Base-by-base conservation (phyloP, 2,329 filamentous ascomycete species). In the Apiospora sp. region DNA sequence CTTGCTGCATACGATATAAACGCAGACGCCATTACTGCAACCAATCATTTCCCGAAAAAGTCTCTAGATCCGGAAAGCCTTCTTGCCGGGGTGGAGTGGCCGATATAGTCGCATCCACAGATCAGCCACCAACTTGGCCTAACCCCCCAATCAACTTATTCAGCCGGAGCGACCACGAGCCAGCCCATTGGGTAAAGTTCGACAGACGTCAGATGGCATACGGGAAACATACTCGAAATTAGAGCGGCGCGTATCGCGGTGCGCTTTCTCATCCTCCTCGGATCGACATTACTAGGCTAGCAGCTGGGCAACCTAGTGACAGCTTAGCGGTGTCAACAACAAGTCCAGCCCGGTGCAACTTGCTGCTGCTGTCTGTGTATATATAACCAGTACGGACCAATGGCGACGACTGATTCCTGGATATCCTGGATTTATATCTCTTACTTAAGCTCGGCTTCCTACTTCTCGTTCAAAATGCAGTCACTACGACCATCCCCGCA, bases 31-130 rank as follows among this genome's bases (percentile, higher is more conserved):
- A 48, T 24, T 30, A 58, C 19, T 19, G 43, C 48, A 51, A 13
- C 37, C 41, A 41, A 34, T 51, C 44, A 69, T 49, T 69, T 69
- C 24, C 24, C 37, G 48, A 34, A 44, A 44, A 30, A 46, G 19
- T 22, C 34, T 64, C 58, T 64, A 70, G 41, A 70, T 70, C 49
- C 69, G 69, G 69, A 58, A 70, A 22, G 69, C 69, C 58, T 70
- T 58, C 48, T 58, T 70, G 51, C 69, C 69, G 69, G 68, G 16
- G 69, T 44, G 69, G 51, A 46, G 69, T 51, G 69, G 13, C 69
- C 49, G 34, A 41, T 41, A 64, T 41, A 64, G 58, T 64, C 58
- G 58, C 34, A 64, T 64, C 58, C 58, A 24, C 34, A 64, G 58
- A 64, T 64, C 58, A 64, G 58, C 58, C 34, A 37, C 54, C 19